Base-by-base conservation (phyloP, 1,284 basidiomycete species). In the Moesziomyces parantarcticus region DNA sequence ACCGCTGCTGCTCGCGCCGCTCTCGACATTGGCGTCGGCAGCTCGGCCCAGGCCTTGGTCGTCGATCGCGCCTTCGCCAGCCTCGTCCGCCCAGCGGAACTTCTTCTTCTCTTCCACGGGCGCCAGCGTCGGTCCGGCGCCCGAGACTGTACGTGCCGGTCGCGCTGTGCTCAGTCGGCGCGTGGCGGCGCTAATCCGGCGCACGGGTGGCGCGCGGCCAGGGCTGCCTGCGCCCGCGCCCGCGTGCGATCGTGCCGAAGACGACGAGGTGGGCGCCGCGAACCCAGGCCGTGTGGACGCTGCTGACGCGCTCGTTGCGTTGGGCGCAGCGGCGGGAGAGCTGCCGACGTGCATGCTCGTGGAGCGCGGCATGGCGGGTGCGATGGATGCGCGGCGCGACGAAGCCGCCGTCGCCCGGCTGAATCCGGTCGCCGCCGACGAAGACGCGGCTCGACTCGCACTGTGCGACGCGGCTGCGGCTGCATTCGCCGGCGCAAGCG, bases 81-180 rank as follows among this genome's bases (percentile, higher is more conserved):
- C 92, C 82, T 94, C 91, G 77, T 96, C 93, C 55, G 88, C 89
- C 93, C 93, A 96, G 77, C 94, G 90, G 18, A 96, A 92, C 55
- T 89, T 90, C 84, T 95, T 95, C 82, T 88, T 88, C 41, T 63
- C 63, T 50, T 69, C 68, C 14, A 52, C 66, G 5, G 34, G 50
- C 2, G 61, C 53, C 11, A 58, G 16, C 6, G 25, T 48, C n/a
- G 46, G n/a, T 18, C 25, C 46, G 20, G 42, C 9, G 2, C 29
- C 42, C 7, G 56, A 10, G 13, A 45, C 47, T 0, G 41, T 16
- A 29, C 44, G 47, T 11, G 29, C 11, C 18, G 48, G 13, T 9
- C 55, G 44, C 3, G 43, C 61, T 0, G 45, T 39, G 57, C 60
- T 64, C 34, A 59, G 29, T 18, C 67, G 51, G 3, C 67, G 58